These are phyloP conservation scores for Hypoxylon rickii DNA, from an alignment of 495 filamentous ascomycete species.

Conservation along the genomic window DNA sequence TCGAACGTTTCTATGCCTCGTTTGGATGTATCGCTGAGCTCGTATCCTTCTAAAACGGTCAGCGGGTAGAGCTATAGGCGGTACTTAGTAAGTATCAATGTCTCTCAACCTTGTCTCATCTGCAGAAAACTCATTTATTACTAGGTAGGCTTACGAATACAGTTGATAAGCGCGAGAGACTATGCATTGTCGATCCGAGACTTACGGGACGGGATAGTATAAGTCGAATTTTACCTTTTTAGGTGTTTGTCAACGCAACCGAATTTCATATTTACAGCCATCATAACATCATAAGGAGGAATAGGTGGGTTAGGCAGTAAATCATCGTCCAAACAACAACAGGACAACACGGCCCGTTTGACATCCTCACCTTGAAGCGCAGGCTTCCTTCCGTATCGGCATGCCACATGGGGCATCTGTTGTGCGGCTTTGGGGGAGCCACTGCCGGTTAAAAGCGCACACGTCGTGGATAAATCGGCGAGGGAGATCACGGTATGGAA, in stretches of 20 bases:
- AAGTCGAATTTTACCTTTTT: neutral
- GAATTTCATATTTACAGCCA: neutral
- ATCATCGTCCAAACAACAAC: conserved; percentile 12
- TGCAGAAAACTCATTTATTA: conserved; percentile 16
- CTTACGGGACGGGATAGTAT: neutral
- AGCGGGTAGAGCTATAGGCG: neutral
- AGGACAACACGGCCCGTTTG: conserved; percentile 27
- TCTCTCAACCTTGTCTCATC: conserved; percentile 7
- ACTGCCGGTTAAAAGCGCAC: conserved; percentile 31
- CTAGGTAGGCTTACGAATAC: conserved; percentile 1
- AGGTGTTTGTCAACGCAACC: neutral
- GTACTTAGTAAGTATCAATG: too few relatives aligned
- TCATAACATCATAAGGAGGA: neutral
- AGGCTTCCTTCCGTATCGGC: conserved; percentile 14
- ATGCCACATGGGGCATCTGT: conserved; percentile 18
- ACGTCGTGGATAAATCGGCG: conserved; percentile 32
- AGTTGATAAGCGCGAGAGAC: neutral
- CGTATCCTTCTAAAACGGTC: conserved; percentile 1
- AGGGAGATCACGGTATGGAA: conserved; percentile 24
- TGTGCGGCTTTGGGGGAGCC: conserved; percentile 20
- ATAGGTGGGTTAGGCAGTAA: conserved; percentile 19
- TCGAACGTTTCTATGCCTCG: neutral
- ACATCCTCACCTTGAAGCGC: conserved; percentile 14
- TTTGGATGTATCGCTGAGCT: neutral
- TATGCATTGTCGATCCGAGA: conserved; percentile 12